Conservation (phyloP, 164 flowering plant genomes). For the Saururus chinensis region DNA sequence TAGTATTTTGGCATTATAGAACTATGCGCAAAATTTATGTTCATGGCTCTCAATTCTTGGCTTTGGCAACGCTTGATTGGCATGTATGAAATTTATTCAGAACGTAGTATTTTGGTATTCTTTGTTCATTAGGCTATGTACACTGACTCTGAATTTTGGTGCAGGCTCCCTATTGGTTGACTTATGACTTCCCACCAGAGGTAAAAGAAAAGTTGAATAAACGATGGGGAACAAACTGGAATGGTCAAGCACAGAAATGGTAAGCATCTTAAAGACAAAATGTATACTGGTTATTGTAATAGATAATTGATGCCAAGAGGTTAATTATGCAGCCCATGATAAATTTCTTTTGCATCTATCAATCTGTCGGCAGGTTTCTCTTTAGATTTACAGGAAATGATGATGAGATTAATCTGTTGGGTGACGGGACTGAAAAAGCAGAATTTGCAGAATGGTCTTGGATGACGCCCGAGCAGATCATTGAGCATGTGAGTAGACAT, state of each 20-base stretch:
- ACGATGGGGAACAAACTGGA: conserved; percentile 88
- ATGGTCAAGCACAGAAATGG: conserved; percentile 99
- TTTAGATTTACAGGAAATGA: conserved; percentile 75
- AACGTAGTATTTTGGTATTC: no score
- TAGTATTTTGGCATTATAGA: no score
- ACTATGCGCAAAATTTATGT: no score
- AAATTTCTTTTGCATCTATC: neutral
- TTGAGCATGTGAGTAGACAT: conserved; percentile 45
- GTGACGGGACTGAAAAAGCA: conserved; percentile 85
- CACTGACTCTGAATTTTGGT: no score
- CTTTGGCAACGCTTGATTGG: no score
- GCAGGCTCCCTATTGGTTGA: conserved; percentile 85
- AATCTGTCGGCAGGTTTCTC: conserved; percentile 62
- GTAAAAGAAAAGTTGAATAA: conserved; percentile 61
- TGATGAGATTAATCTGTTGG: conserved; percentile 83
- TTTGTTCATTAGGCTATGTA: no score
- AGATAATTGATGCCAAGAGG: no score
- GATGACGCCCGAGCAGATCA: conserved; percentile 67
- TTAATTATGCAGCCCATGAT: neutral
- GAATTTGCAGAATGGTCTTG: conserved; percentile 96
- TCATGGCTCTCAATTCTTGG: no score
- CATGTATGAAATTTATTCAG: no score
- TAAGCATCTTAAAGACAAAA: conserved; percentile 13
- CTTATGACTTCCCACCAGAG: conserved; percentile 86
- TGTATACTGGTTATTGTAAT: neutral